Evolutionary conservation across 2,329 filamentous ascomycete species (phyloP).

Genomic region (Epichloe sp.): DNA sequence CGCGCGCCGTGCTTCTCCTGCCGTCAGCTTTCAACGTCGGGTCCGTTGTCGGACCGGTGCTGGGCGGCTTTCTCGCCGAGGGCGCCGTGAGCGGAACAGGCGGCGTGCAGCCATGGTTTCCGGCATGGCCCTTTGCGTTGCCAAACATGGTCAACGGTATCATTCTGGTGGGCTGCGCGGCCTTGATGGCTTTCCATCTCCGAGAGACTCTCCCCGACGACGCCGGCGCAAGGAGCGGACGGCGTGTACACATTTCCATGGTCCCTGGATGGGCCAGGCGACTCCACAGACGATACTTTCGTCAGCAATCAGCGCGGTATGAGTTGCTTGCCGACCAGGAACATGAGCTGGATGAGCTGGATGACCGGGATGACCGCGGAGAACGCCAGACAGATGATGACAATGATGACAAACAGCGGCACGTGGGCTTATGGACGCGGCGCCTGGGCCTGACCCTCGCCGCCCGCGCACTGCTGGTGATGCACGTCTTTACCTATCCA

Average conservation of each 20-base stretch:
- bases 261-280: too few relatives aligned
- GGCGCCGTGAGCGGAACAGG: slow-evolving; percentile 49
- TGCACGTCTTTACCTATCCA: slow-evolving; percentile 66
- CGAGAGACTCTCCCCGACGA: slow-evolving; percentile 39
- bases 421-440: slow-evolving; percentile 42
- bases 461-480: slow-evolving; percentile 55
- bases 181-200: slow-evolving; percentile 35
- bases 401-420: slow-evolving; percentile 27
- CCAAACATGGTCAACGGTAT: slow-evolving; percentile 40
- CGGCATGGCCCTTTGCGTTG: slow-evolving; percentile 37
- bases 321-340: background rate
- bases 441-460: slow-evolving; percentile 43
- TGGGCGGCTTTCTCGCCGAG: slow-evolving; percentile 56
- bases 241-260: slow-evolving; percentile 15
- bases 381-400: slow-evolving; percentile 6
- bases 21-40: slow-evolving; percentile 64
- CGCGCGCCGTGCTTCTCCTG: slow-evolving; percentile 54
- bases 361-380: background rate
- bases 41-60: slow-evolving; percentile 55
- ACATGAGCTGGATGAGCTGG: background rate
- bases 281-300: slow-evolving; percentile 15
- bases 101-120: slow-evolving; percentile 31
- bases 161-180: slow-evolving; percentile 30
- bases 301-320: slow-evolving; percentile 7
- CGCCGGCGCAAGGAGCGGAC: slow-evolving; percentile 27